Base-by-base conservation (phyloP, 805 yeast species). In the Candida xyloterini region DNA sequence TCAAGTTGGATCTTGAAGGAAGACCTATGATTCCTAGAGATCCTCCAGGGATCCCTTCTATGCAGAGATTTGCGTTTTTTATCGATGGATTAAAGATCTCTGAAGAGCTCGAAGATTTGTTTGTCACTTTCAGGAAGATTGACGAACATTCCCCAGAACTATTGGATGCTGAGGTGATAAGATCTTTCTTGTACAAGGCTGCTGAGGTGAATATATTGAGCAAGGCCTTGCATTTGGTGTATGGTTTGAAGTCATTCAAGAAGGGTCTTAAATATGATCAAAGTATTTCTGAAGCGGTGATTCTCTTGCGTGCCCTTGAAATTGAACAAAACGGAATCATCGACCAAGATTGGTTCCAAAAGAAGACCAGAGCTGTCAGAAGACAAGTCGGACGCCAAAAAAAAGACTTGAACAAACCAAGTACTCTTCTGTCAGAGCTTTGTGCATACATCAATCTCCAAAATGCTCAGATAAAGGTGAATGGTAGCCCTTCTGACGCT, bases 11-110 rank as follows among this genome's bases (percentile, higher is more conserved):
- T 30, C 47, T 50, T 16, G 47, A 50, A 4, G 61, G 62, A 14
- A 46, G 55, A 26, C 63, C 64, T 11, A 37, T 60, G 9, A 27
- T 44, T 10, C 62, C 63, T 11, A 41, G 47, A 27, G 27, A 31
- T 11, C 50, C 40, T 16, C 56, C 52, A 23, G 58, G 58, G 10
- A 29, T 48, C 5, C 65, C 65, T 34, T 57, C 63, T 4, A 41
- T 37, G 13, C 35, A 35, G 5, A 55, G 53, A 38, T 52, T 60
- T 34, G 31, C 42, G 10, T 38, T 44, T 16, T 60, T 60, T 31
- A 51, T 60, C 30, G 48, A 51, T n/a, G 40, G 50, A 7, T 33
- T 60, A 16, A 5, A 53, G 8, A 26, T 49, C 6, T 27, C 30
- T 4, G 62, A 55, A 6, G 66, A 60, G 45, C 46, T 60, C 8